A percentile compares a stretch with the other conserved stretches of the same genome.
Evolutionary conservation across 176 grass and related monocot species (phyloP).

Genomic region (Oryza coarctata): DNA sequence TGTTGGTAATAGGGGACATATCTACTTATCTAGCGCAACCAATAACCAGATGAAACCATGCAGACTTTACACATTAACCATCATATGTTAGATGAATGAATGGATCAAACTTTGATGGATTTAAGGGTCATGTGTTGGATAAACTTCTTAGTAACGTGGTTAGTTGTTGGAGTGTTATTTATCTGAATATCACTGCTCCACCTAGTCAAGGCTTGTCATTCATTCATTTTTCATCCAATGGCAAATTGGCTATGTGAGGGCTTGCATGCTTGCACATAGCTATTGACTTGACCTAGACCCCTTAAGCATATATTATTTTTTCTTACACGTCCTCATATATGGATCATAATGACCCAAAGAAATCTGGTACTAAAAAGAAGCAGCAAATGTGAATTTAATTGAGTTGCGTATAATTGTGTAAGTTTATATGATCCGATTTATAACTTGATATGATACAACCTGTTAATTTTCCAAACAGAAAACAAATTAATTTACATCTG

Average conservation of each 20-base stretch:
- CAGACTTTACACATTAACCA: background rate
- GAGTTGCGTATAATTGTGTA: background rate
- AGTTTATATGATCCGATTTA: background rate
- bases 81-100: background rate
- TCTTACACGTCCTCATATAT: background rate
- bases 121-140: conserved; percentile 10
- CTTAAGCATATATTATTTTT: background rate
- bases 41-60: background rate
- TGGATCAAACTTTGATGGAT: background rate
- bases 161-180: background rate
- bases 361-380: background rate
- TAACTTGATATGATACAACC: conserved; percentile 7
- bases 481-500: background rate
- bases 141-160: background rate
- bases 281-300: background rate
- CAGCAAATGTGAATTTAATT: background rate
- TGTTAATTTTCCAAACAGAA: background rate
- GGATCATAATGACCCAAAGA: background rate
- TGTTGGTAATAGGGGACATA: background rate
- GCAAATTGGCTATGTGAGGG: background rate
- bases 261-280: background rate
- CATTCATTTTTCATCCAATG: conserved; percentile 4
- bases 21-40: too few relatives aligned
- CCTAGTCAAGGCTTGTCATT: background rate
- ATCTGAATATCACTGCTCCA: background rate